Evolutionary conservation across 1,284 basidiomycete species (phyloP), one percentile per base, ranked within the genome.

Genomic region (Cronartium ribicola): DNA sequence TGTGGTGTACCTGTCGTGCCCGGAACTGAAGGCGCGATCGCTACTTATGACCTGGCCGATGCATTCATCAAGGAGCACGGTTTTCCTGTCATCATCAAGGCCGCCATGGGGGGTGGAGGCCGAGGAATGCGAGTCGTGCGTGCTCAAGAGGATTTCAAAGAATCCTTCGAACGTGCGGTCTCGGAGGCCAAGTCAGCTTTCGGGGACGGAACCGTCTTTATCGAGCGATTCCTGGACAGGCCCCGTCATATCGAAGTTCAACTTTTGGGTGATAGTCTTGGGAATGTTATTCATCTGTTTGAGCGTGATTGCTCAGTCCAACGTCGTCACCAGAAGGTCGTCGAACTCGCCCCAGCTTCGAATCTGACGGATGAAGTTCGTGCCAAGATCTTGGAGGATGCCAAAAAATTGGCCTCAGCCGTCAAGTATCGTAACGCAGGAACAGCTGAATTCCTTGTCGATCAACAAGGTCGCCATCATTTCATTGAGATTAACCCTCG

Each of bases 221-320:
- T 98, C 80, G 95, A 98, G 82, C 91, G 93, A 55, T 97, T 96
- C 88, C 87, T 98, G 69, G 93, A 97, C 83, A 89, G 90, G 75
- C 95, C 95, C 11, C 89, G 94, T 79, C 94, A 98, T 83, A 97
- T 98, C 77, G 95, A 98, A 83, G 95, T 98, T 44, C 95, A 98
- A 83, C 83, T 97, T 72, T 86, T 98, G 67, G 95, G 93, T 43
- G 95, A 98, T 81, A 87, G 86, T 4, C 83, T 88, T 76, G 95
- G 95, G 70, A 96, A 97, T 85, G 91, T 90, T 48, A 92, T 98
- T 77, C 94, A 98, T 82, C 87, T 98, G 46, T 98, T 96, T 79
- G 95, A 98, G 83, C 92, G 95, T 82, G 95, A 98, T 82, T 98
- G 95, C 83, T 98, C 95, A 39, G 95, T 98, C 39, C 95, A 98